phyloP scores from a whole-genome alignment of 2,329 filamentous ascomycete genomes.

The Colletotrichum tofieldiae region DNA sequence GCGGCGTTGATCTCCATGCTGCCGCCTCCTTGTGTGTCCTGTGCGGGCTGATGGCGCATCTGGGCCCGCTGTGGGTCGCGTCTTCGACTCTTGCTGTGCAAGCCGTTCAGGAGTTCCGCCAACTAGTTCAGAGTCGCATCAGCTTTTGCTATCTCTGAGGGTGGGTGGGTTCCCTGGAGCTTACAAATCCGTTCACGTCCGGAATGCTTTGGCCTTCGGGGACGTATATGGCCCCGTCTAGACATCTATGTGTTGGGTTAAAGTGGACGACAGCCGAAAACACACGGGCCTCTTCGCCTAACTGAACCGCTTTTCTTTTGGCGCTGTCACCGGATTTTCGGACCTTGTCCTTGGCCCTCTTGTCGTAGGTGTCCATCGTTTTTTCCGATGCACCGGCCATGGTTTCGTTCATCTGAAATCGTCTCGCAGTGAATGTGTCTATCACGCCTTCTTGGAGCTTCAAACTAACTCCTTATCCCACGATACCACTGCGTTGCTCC shows the following conservation, averaged over 20 bases:
- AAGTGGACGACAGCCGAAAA: conserved; percentile 1
- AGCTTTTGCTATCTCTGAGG: neutral
- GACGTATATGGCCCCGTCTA: neutral
- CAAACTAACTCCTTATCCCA: neutral
- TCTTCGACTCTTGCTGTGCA: neutral
- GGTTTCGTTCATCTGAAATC: neutral
- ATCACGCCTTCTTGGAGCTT: neutral
- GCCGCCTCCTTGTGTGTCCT: neutral
- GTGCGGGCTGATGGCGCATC: neutral
- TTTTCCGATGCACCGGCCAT: neutral
- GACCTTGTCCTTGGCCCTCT: conserved; percentile 11
- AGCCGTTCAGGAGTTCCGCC: neutral
- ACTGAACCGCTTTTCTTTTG: neutral
- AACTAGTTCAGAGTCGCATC: neutral
- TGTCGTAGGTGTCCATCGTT: neutral
- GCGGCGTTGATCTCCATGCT: neutral
- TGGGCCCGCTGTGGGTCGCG: neutral
- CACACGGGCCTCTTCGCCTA: neutral
- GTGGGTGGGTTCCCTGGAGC: neutral
- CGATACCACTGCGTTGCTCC: neutral
- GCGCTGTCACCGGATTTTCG: neutral
- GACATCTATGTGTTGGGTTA: neutral
- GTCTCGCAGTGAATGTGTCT: neutral
- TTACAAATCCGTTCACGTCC: conserved; percentile 2
- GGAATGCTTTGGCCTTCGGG: neutral